Evolutionary conservation across 2,329 filamentous ascomycete genomes (phyloP), one percentile per base, ranked within the genome.

Genomic region (Albophoma yamanashiensis): DNA sequence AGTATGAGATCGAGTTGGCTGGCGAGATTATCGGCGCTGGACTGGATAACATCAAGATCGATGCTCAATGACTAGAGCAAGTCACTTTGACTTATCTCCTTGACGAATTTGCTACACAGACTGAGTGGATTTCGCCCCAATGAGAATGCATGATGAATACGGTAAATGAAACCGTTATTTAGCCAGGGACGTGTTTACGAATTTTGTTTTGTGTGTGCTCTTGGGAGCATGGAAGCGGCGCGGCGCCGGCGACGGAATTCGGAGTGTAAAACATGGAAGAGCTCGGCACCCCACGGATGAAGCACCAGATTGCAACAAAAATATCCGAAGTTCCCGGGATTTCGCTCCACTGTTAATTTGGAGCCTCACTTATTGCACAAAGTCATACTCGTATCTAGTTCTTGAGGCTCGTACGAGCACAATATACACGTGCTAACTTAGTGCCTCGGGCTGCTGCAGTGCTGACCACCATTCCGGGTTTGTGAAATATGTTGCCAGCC

Each of bases 1-100:
- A 79, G 62, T 72, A 73, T 56, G 77, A 79, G 69, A 74, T 79
- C 65, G 75, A 74, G 64, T 70, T 74, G 62, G 73, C 72, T 1
- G 76, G 74, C 7, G 70, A 65, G 17, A 57, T 61, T 40, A 68
- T 70, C 31, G 57, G 43, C 22, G 59, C 60, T 25, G 67, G 67
- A 3, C 59, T 70, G 43, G 68, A 70, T 5, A 64, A 70, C 39
- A 55, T 68, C 1, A 61, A 59, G 45, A 52, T 67, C 58, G 63
- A 64, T 39, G n/a, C 27, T 12, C 36, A 27, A 12, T 55, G 53
- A 55, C 2, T 3, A 36, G 34, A 38, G 4, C n/a, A 9, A 6
- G 4, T 14, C 17, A 6, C 11, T 34, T n/a, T 55, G 45, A 20
- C 27, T 14, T n/a, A n/a, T 6, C 12, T 5, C 12, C 27, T 47